Conservation (phyloP, 1,139 yeast genomes). For the Blastobotrys ciferrii region DNA sequence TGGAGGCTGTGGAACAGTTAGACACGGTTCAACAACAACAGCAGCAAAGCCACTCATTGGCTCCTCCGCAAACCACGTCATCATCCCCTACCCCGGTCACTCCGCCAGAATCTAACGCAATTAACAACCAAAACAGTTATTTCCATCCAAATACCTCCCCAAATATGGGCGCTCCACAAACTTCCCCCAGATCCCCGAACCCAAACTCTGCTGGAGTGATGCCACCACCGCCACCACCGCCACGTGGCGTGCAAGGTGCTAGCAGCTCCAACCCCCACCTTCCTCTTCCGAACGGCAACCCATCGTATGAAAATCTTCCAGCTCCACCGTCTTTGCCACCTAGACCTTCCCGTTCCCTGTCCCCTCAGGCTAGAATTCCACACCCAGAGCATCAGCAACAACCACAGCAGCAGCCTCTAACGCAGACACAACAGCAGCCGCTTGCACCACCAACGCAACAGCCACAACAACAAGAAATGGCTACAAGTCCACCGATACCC, state of each 20-base stretch:
- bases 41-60: neutral
- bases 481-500: neutral
- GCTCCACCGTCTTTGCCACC: constrained; percentile 24
- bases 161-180: neutral
- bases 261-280: constrained; percentile 3
- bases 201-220: neutral
- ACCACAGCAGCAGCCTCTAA: constrained; percentile 8
- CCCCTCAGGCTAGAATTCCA: constrained; percentile 11
- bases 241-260: constrained; percentile 9
- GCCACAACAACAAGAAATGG: constrained; percentile 1
- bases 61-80: constrained; percentile 4
- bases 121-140: constrained; percentile 1
- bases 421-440: constrained; percentile 6
- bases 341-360: constrained; percentile 22
- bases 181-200: neutral
- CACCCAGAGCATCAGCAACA: constrained; percentile 7
- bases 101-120: neutral
- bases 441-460: neutral
- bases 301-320: constrained; percentile 10
- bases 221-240: constrained; percentile 12
- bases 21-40: neutral
- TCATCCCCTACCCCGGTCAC: constrained; percentile 1
- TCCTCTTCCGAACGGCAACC: constrained; percentile 2
- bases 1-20: neutral
- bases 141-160: constrained; percentile 4